Percentiles rank a stretch among this genome's conserved stretches.
These are phyloP conservation scores for Hericium erinaceus DNA, from an alignment of 768 basidiomycete genomes.

Conservation along the genomic window DNA sequence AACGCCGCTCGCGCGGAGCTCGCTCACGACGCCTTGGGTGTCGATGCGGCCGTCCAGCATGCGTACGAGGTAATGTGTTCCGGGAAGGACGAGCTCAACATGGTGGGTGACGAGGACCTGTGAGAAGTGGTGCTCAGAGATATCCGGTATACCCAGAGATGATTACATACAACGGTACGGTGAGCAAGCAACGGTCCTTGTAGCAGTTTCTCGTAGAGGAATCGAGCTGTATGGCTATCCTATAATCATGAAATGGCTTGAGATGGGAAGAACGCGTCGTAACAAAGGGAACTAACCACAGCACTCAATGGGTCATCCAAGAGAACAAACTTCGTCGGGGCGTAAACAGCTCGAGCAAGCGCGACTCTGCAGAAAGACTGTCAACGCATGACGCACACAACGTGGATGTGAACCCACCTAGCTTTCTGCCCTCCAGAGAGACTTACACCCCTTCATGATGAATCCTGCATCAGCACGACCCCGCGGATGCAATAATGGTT, in stretches of 20 bases:
- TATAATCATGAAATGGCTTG: constrained; percentile 15
- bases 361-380: constrained; percentile 46
- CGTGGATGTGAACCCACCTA: constrained; percentile 29
- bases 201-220: constrained; percentile 55
- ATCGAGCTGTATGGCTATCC: constrained; percentile 62
- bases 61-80: constrained; percentile 61
- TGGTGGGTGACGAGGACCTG: constrained; percentile 76
- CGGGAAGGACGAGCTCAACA: constrained; percentile 72
- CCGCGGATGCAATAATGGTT: neutral
- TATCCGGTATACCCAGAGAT: neutral
- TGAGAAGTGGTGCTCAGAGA: neutral
- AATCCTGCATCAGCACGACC: neutral
- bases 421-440: constrained; percentile 81
- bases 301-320: constrained; percentile 78
- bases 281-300: constrained; percentile 40
- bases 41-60: constrained; percentile 80
- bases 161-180: constrained; percentile 51
- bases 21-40: constrained; percentile 57
- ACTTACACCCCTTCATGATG: constrained; percentile 47
- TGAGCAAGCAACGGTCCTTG: constrained; percentile 54
- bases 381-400: neutral
- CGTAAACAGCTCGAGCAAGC: constrained; percentile 76
- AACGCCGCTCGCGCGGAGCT: constrained; percentile 50
- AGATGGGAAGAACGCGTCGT: neutral
- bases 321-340: constrained; percentile 42